Evolutionary conservation across 257 asterid species (phyloP).

Genomic region (Ilex aquifolium): DNA sequence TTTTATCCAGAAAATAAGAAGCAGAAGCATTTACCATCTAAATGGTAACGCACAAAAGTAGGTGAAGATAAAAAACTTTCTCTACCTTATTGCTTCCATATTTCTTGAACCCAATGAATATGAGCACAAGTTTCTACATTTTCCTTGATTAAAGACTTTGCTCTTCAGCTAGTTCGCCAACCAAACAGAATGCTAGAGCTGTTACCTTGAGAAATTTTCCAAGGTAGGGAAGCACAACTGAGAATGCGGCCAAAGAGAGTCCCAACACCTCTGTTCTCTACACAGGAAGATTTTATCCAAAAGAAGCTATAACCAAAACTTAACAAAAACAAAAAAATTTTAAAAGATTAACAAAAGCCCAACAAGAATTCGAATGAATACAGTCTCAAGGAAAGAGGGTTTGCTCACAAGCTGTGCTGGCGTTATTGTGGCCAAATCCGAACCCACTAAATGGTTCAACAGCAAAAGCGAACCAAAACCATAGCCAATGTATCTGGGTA

Average conservation of each 20-base stretch:
- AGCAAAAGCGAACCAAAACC: constrained; percentile 70
- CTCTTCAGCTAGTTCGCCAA: background rate
- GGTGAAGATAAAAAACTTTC: too few species aligned
- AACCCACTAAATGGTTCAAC: constrained; percentile 71
- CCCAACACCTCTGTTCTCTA: constrained; percentile 91
- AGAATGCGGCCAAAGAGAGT: constrained; percentile 68
- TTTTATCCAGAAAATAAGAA: too few species aligned
- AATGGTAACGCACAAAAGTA: too few species aligned
- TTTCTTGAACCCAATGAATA: too few species aligned
- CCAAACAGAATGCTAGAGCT: background rate
- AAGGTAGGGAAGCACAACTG: constrained; percentile 67
- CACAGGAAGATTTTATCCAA: constrained; percentile 7
- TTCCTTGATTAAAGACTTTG: too few species aligned
- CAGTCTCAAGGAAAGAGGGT: background rate
- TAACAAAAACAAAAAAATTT: background rate
- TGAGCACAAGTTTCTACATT: background rate
- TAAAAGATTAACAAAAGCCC: background rate
- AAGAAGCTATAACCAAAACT: constrained; percentile 4
- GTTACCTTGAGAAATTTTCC: constrained; percentile 82
- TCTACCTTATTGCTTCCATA: too few species aligned
- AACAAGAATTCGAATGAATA: background rate
- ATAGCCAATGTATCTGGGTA: constrained; percentile 92
- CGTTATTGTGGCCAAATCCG: constrained; percentile 53
- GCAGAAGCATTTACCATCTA: too few species aligned
- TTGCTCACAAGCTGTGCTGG: constrained; percentile 67